Evolutionary conservation across 495 filamentous ascomycete species (phyloP).

Genomic region (Penicillium malachiteum): DNA sequence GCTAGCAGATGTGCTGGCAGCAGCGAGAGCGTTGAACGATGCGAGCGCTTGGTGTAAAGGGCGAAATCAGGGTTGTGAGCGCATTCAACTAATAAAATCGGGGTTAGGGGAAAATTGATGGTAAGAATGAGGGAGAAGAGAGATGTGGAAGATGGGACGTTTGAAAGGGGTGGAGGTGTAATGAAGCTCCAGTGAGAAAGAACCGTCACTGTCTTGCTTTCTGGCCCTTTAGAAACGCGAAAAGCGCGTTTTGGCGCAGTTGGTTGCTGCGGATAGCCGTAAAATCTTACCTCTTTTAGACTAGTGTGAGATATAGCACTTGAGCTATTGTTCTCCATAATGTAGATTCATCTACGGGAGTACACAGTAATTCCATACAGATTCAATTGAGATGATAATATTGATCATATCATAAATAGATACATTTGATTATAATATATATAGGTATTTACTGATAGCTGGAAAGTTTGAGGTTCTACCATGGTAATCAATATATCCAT

Average conservation of each 20-base stretch:
- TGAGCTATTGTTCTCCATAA: too few relatives aligned
- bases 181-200: background rate
- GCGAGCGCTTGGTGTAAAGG: background rate
- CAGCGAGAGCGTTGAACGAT: constrained; percentile 11
- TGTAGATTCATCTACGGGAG: too few relatives aligned
- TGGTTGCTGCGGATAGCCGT: constrained; percentile 16
- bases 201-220: background rate
- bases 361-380: too few relatives aligned
- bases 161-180: constrained; percentile 3
- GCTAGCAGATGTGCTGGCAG: constrained; percentile 19
- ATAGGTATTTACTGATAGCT: too few relatives aligned
- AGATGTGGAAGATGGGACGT: constrained; percentile 2
- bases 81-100: background rate
- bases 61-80: background rate
- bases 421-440: too few relatives aligned
- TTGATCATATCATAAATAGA: too few relatives aligned
- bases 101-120: too few relatives aligned
- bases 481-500: too few relatives aligned
- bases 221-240: constrained; percentile 20
- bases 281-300: constrained; percentile 23
- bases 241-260: constrained; percentile 29
- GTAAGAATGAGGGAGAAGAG: background rate
- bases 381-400: too few relatives aligned
- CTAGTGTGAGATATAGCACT: constrained; percentile 13
- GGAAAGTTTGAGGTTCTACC: too few relatives aligned